Conservation (phyloP, 495 filamentous ascomycete species). For the Aspergillus bertholletiae region DNA sequence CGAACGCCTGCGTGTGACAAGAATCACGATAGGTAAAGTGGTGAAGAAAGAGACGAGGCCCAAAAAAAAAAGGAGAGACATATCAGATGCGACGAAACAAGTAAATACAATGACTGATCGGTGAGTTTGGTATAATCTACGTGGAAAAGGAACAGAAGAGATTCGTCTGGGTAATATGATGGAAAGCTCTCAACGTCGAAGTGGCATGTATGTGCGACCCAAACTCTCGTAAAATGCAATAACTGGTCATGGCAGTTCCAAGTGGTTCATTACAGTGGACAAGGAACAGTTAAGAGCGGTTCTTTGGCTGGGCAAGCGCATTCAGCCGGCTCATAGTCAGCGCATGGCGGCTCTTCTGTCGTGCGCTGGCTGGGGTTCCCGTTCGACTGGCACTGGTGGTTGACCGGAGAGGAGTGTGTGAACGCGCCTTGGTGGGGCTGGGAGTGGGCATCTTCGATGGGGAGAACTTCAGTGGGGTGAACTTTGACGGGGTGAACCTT, state of each 20-base stretch:
- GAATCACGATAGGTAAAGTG: neutral
- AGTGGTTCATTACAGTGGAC: neutral
- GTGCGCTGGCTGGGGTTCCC: conserved; percentile 36
- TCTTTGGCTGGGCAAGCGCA: conserved; percentile 50
- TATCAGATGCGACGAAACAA: conserved; percentile 9
- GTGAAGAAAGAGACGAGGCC: conserved; percentile 1
- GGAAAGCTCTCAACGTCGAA: neutral
- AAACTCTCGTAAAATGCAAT: neutral
- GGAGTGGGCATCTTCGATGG: conserved; percentile 32
- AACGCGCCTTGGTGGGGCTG: conserved; percentile 36
- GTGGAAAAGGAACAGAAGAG: neutral
- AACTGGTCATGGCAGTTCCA: neutral
- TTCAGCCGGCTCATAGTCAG: conserved; percentile 49
- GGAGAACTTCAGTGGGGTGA: too few species aligned
- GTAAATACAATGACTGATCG: conserved; percentile 9
- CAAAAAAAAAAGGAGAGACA: neutral
- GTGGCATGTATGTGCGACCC: conserved; percentile 1
- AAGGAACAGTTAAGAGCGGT: conserved; percentile 22
- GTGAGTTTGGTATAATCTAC: conserved; percentile 1
- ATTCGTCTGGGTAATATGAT: neutral
- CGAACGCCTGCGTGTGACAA: conserved; percentile 10
- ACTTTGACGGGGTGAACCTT: too few species aligned
- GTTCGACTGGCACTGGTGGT: conserved; percentile 23
- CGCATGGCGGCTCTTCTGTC: conserved; percentile 29
- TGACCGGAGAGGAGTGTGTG: conserved; percentile 32